These are phyloP conservation scores for Hymenoscyphus fraxineus DNA, from an alignment of 2,329 filamentous ascomycete species.

Conservation along the genomic window DNA sequence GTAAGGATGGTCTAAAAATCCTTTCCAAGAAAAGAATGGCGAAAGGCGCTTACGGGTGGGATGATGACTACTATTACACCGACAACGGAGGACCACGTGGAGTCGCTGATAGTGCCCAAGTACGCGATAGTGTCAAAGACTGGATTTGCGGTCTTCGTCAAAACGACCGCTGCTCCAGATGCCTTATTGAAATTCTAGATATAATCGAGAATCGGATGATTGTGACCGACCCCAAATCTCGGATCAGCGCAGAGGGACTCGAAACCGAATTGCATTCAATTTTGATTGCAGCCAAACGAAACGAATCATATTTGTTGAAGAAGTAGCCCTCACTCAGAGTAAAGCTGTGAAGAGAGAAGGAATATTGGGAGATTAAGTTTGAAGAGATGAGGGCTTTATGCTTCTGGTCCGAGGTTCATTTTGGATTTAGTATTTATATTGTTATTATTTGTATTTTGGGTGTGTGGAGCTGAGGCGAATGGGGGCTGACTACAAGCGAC, in stretches of 20 bases:
- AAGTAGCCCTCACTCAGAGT: too few relatives aligned
- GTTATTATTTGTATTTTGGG: too few relatives aligned
- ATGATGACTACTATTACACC: not conserved
- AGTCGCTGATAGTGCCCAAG: not conserved
- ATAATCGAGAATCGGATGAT: not conserved
- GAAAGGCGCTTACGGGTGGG: not conserved
- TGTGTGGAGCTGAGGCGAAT: too few relatives aligned
- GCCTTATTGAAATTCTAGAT: not conserved
- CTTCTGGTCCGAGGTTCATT: too few relatives aligned
- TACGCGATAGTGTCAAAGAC: not conserved
- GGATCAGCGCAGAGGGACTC: not conserved
- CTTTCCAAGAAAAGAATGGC: not conserved
- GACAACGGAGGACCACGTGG: not conserved
- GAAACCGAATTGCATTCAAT: not conserved
- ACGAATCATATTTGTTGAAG: too few relatives aligned
- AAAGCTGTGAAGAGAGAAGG: too few relatives aligned
- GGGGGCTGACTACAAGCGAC: too few relatives aligned
- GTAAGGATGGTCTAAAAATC: not conserved
- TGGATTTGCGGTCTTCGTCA: not conserved
- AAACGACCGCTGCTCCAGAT: not conserved
- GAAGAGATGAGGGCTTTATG: too few relatives aligned
- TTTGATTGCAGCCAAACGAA: not conserved
- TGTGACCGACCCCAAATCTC: not conserved
- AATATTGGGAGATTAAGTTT: too few relatives aligned
- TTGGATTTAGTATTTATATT: too few relatives aligned